phyloP scores from a whole-genome alignment of 768 basidiomycete species.

The Ramaria rubella region DNA sequence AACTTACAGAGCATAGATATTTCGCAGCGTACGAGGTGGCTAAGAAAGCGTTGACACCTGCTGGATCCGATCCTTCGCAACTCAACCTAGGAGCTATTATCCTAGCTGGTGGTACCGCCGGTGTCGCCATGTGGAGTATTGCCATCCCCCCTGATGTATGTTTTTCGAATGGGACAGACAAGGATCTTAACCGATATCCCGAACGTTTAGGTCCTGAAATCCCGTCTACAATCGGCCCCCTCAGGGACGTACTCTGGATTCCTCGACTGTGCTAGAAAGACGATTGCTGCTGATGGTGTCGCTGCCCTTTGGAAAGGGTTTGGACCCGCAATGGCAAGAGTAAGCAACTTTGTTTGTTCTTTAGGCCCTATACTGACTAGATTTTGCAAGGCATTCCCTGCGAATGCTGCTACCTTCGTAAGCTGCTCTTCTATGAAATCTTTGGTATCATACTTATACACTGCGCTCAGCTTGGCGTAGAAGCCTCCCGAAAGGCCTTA shows the following conservation, averaged over 20 bases:
- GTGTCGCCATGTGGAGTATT: slow-evolving; percentile 96
- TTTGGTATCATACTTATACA: slow-evolving; percentile 9
- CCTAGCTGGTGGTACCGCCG: slow-evolving; percentile 88
- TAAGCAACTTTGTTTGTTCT: slow-evolving; percentile 31
- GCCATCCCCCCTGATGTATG: slow-evolving; percentile 95
- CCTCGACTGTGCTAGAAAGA: slow-evolving; percentile 87
- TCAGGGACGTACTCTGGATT: slow-evolving; percentile 94
- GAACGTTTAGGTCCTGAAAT: slow-evolving; percentile 79
- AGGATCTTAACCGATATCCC: not conserved
- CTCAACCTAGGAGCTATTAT: slow-evolving; percentile 84
- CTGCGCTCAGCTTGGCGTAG: slow-evolving; percentile 74
- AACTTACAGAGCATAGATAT: slow-evolving; percentile 49
- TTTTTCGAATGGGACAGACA: slow-evolving; percentile 12
- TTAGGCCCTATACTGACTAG: not conserved
- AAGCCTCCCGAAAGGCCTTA: slow-evolving; percentile 78
- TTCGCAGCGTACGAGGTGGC: slow-evolving; percentile 96
- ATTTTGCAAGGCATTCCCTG: slow-evolving; percentile 78
- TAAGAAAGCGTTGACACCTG: slow-evolving; percentile 80
- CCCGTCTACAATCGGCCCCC: slow-evolving; percentile 92
- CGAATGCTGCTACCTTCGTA: slow-evolving; percentile 92
- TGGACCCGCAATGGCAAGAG: slow-evolving; percentile 92
- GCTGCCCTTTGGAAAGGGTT: slow-evolving; percentile 94
- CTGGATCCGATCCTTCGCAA: slow-evolving; percentile 69
- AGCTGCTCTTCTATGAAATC: slow-evolving; percentile 27
- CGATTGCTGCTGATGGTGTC: slow-evolving; percentile 83